Evolutionary conservation across 179 eudicot genomes (phyloP), one percentile per base, ranked within the genome.

Genomic region (Amaranthus tricolor): DNA sequence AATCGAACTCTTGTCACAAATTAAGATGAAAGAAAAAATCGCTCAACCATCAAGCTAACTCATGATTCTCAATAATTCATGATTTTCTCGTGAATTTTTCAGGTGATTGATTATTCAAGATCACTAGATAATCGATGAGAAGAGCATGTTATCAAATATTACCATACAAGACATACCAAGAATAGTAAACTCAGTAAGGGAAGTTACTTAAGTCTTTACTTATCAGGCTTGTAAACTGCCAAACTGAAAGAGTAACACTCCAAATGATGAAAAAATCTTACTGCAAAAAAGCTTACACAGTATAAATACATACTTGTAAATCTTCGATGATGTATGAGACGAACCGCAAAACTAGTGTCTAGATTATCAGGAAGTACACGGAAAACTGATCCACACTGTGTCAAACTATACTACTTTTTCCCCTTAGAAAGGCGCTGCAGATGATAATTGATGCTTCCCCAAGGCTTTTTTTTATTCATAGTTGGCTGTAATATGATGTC

Each of bases 381-480:
- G 53, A 19, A 57, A 13, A 44, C 6, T 9, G 15, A 58, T 14
- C 43, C 54, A 12, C 13, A 7, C 6, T 15, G 55, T 67, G 16
- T 19, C 57, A 66, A 47, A 15, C 6, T 8, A 24, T 14, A 71
- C 85, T 88, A 91, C 85, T 87, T 90, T 83, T 84, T 89, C 78
- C 90, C 97, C 84, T 80, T 85, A 85, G 69, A 86, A 57, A 95
- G 99, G 92, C 96, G 88, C 83, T 88, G 93, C 77, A 95, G 86
- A 76, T 93, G 96, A 85, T 88, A 88, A 70, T 95, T 95, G 74
- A 93, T 89, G 89, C 91, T 95, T 64, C 91, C 90, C 88, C 88
- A 95, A 44, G 97, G 84, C 66, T 88, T 87, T 80, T 88, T 87
- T 80, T 84, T 84, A 66, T 83, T 87, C 66, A 82, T 82, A 21